Conservation (phyloP, 2,329 filamentous ascomycete species). For the Fusarium sterilihyphosum region DNA sequence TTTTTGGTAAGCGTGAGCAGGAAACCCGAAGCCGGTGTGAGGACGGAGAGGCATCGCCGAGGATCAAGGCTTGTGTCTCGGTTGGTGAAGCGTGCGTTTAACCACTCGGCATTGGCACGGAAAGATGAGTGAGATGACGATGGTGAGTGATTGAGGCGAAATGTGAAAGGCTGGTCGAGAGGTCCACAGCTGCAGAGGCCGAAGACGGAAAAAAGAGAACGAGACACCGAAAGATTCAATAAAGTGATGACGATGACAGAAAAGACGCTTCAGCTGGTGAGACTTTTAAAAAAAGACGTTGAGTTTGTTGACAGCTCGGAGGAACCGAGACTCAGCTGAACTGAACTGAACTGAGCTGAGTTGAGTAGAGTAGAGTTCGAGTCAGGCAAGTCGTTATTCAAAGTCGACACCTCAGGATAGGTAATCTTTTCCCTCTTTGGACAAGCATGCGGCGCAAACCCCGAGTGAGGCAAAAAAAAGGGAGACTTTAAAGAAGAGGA, state of each 20-base stretch:
- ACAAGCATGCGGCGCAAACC: conserved; percentile 16
- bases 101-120: conserved; percentile 38
- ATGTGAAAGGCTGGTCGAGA: neutral
- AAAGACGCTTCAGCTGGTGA: neutral
- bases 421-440: conserved; percentile 10
- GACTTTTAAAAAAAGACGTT: neutral
- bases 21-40: conserved; percentile 44
- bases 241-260: conserved; percentile 9
- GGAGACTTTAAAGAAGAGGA: neutral
- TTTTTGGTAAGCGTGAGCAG: conserved; percentile 47
- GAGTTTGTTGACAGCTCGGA: conserved; percentile 7
- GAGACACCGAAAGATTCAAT: neutral
- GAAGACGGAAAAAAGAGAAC: neutral
- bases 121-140: neutral
- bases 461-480: conserved; percentile 1
- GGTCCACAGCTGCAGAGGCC: conserved; percentile 12
- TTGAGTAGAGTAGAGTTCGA: neutral
- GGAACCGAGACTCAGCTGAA: conserved; percentile 1
- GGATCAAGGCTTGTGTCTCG: neutral
- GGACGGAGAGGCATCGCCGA: conserved; percentile 49
- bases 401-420: conserved; percentile 36
- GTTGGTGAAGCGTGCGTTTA: neutral
- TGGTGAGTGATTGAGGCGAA: conserved; percentile 2
- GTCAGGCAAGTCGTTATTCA: conserved; percentile 20
- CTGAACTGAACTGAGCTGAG: neutral